Percentiles rank a stretch among this genome's conserved stretches.
phyloP scores from a whole-genome alignment of 495 filamentous ascomycete species.

The Penicillium manginii region DNA sequence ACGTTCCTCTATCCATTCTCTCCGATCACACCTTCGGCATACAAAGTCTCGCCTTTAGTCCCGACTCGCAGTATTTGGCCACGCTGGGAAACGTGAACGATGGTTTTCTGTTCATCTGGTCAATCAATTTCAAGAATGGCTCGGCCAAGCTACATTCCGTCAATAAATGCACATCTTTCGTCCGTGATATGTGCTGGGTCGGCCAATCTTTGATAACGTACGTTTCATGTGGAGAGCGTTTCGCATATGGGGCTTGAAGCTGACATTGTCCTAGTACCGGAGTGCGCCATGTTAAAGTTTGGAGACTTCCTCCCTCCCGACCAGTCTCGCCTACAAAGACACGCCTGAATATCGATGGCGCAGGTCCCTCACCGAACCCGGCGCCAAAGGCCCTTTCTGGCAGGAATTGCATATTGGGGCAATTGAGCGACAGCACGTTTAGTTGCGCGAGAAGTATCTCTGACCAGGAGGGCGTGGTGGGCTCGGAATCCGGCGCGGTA shows the following conservation, averaged over 20 bases:
- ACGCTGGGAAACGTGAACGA: constrained; percentile 88
- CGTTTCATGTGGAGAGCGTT: constrained; percentile 24
- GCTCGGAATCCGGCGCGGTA: constrained; percentile 52
- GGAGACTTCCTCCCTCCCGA: constrained; percentile 72
- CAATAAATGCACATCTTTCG: constrained; percentile 87
- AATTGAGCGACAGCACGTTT: constrained; percentile 79
- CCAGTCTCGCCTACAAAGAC: constrained; percentile 52
- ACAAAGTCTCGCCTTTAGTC: constrained; percentile 83
- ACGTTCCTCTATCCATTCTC: constrained; percentile 81
- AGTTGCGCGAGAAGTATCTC: constrained; percentile 76
- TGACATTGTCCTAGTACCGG: constrained; percentile 60
- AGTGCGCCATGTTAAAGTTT: constrained; percentile 90
- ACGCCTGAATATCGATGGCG: constrained; percentile 46
- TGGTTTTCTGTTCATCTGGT: constrained; percentile 93
- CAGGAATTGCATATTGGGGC: constrained; percentile 59
- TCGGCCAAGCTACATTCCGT: constrained; percentile 85
- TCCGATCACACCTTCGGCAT: constrained; percentile 92
- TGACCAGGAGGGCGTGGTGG: constrained; percentile 55
- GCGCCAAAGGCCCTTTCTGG: constrained; percentile 61
- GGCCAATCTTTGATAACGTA: constrained; percentile 70
- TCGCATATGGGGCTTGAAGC: not conserved
- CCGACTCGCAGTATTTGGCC: constrained; percentile 84
- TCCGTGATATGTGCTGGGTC: constrained; percentile 88
- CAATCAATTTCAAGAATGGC: constrained; percentile 79
- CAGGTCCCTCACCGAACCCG: constrained; percentile 42